phyloP scores from a whole-genome alignment of 768 basidiomycete genomes.

The Leccinum broughii region DNA sequence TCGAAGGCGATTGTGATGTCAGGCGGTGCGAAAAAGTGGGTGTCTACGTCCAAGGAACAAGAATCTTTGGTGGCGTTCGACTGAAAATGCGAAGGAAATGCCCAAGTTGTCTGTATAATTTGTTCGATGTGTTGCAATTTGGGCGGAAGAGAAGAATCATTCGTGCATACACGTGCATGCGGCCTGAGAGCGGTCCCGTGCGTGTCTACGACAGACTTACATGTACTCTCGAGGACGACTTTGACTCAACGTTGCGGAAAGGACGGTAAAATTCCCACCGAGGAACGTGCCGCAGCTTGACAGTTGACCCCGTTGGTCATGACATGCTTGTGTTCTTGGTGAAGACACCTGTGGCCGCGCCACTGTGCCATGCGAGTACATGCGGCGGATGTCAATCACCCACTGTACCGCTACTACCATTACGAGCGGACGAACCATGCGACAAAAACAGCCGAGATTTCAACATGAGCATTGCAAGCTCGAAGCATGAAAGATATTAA shows the following conservation, averaged over 20 bases:
- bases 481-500: too few relatives aligned
- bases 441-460: constrained; percentile 19
- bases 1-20: constrained; percentile 44
- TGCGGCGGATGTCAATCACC: background rate
- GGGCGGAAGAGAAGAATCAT: background rate
- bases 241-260: background rate
- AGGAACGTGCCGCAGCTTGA: background rate
- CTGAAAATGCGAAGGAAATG: constrained; percentile 1
- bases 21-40: constrained; percentile 48
- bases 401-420: background rate
- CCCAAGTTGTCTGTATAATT: background rate
- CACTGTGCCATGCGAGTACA: background rate
- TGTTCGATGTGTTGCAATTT: background rate
- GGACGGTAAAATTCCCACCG: background rate
- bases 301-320: background rate
- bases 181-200: background rate
- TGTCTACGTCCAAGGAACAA: constrained; percentile 29
- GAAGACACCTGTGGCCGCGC: background rate
- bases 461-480: too few relatives aligned
- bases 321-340: background rate
- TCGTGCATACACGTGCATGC: background rate
- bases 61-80: constrained; percentile 26
- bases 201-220: background rate
- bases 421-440: constrained; percentile 5
- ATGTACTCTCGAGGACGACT: background rate